Base-by-base conservation (phyloP, 75 land plant genomes). In the Pinus taeda region DNA sequence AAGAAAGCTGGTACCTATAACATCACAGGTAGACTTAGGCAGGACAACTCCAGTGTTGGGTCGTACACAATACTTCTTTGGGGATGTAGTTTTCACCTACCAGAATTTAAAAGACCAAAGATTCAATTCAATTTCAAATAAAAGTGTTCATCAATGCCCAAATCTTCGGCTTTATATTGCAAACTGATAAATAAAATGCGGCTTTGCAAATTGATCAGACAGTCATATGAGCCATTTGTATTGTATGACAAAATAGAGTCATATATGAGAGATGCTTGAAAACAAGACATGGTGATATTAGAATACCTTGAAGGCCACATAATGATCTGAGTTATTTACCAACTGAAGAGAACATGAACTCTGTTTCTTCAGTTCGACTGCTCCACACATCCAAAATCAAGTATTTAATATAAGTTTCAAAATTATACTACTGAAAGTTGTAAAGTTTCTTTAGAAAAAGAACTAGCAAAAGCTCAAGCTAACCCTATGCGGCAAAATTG, bases 61-160 rank as follows among this genome's bases (percentile, higher is more conserved):
- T 49, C 96, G 90, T n/a, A 95, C 98, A 76, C 93, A 95, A 59
- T 95, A 95, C 81, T 93, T 95, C 83, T 88, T 93, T 12, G 98
- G 98, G 39, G 89, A 91, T 24, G 98, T 95, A 13, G 96, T 93
- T 80, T 95, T 95, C 59, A 95, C 96, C 98, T 95, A 77, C 33
- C 42, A 63, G 30, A 53, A 57, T 56, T 17, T 49, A 15, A 57
- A 78, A 8, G 15, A 62, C 8, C 15, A n/a, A n/a, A 8, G 71
- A 78, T 59, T 15, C 36, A 74, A 18, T 18, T 67, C 72, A 69
- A 42, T 18, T 42, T 42, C n/a, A 37, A 69, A 39, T 42, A 42
- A 42, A 69, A 67, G 12, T 69, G 3, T 37, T 17, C 3, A 9
- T 49, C 55, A 9, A 49, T 49, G 55, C 72, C 20, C 36, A 69